phyloP scores from a whole-genome alignment of 2,329 filamentous ascomycete species.

The Phialemoniopsis sp. region DNA sequence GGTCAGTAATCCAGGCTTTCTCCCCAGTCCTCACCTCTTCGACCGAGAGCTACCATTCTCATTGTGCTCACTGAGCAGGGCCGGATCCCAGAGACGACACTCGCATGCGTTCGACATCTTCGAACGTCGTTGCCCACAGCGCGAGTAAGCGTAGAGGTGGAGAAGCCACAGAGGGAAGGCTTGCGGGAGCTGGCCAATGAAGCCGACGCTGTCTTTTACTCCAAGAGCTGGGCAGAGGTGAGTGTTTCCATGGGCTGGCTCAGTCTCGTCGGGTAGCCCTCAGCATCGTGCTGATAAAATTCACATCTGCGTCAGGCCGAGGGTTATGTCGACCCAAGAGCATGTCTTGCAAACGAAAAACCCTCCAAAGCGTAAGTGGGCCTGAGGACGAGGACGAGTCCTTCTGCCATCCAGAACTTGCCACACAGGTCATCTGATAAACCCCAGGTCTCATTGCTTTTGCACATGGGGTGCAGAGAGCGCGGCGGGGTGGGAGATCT shows the following conservation, averaged over 20 bases:
- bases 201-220: conserved; percentile 72
- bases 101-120: conserved; percentile 55
- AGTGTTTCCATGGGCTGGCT: conserved; percentile 13
- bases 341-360: no score
- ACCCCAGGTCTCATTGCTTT: conserved; percentile 27
- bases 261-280: not conserved
- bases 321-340: no score
- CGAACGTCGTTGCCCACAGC: conserved; percentile 32
- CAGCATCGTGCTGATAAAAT: no score
- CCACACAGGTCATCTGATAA: conserved; percentile 4
- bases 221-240: conserved; percentile 66
- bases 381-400: no score
- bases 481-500: conserved; percentile 21
- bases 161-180: conserved; percentile 62
- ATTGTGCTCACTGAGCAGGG: conserved; percentile 37
- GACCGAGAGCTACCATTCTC: not conserved
- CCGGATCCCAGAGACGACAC: conserved; percentile 57
- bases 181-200: conserved; percentile 54
- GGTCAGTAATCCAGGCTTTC: conserved; percentile 30
- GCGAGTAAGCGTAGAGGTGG: conserved; percentile 65
- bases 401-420: conserved; percentile 2
- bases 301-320: no score
- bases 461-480: conserved; percentile 41
- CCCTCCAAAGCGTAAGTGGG: not conserved
- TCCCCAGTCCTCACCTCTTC: conserved; percentile 1